These are phyloP conservation scores for Colletotrichum gloeosporioides DNA, from an alignment of 2,329 filamentous ascomycete species.

Conservation along the genomic window DNA sequence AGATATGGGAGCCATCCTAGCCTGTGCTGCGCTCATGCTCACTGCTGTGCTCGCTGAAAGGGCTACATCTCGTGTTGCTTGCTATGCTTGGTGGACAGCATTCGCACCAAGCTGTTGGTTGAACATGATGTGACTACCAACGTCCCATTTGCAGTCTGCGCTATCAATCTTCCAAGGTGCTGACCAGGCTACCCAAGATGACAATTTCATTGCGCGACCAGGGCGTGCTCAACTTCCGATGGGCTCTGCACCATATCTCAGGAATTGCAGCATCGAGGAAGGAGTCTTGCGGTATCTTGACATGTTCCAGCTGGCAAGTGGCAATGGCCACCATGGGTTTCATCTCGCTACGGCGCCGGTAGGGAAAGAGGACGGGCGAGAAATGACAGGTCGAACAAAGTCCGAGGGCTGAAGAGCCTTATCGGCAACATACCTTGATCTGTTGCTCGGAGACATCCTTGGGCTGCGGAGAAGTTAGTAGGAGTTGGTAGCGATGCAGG, in stretches of 20 bases:
- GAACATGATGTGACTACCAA: slow-evolving; percentile 23
- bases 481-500: background rate
- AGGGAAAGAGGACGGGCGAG: slow-evolving; percentile 41
- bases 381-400: slow-evolving; percentile 68
- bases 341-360: slow-evolving; percentile 26
- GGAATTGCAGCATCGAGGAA: slow-evolving; percentile 31
- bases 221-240: slow-evolving; percentile 65
- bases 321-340: slow-evolving; percentile 13
- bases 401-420: slow-evolving; percentile 72
- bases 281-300: slow-evolving; percentile 30
- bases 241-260: slow-evolving; percentile 32
- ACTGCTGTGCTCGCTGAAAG: slow-evolving; percentile 56
- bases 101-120: slow-evolving; percentile 5
- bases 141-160: slow-evolving; percentile 25
- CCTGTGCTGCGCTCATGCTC: slow-evolving; percentile 42
- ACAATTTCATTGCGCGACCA: slow-evolving; percentile 52
- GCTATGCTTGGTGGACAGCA: background rate
- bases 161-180: slow-evolving; percentile 40
- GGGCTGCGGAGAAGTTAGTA: slow-evolving; percentile 70
- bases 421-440: slow-evolving; percentile 99
- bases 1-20: slow-evolving; percentile 7
- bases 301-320: slow-evolving; percentile 8
- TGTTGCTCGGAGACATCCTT: slow-evolving; percentile 94
- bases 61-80: background rate
- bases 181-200: slow-evolving; percentile 58